phyloP scores from a whole-genome alignment of 441 rosid species.

The Adansonia gregorii region DNA sequence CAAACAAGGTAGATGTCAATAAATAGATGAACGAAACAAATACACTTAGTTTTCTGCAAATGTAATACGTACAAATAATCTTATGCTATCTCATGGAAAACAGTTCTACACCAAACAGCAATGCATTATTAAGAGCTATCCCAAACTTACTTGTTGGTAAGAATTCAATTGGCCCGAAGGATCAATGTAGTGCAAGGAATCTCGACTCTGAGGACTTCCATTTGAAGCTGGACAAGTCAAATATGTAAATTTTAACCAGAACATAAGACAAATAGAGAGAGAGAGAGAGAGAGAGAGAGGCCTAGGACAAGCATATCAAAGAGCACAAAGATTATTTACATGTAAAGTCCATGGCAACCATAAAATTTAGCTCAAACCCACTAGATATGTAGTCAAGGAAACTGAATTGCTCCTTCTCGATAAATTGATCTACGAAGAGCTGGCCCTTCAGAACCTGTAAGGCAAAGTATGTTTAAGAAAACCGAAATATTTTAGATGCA shows the following conservation, averaged over 20 bases:
- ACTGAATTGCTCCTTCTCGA: conserved; percentile 64
- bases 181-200: conserved; percentile 81
- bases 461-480: conserved; percentile 27
- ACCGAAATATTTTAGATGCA: not conserved
- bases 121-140: not conserved
- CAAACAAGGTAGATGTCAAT: conserved; percentile 2
- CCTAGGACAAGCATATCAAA: conserved; percentile 3
- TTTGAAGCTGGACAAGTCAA: conserved; percentile 63
- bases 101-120: not conserved
- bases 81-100: not conserved
- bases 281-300: too few relatives aligned
- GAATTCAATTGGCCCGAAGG: conserved; percentile 74
- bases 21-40: not conserved
- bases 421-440: conserved; percentile 66
- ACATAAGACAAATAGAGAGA: not conserved
- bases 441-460: conserved; percentile 66
- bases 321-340: conserved; percentile 42
- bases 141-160: conserved; percentile 65
- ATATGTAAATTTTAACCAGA: conserved; percentile 20
- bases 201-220: conserved; percentile 64
- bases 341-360: conserved; percentile 94
- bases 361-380: conserved; percentile 81
- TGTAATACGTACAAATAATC: not conserved
- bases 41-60: conserved; percentile 3
- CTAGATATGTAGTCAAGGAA: conserved; percentile 87